phyloP scores from a whole-genome alignment of 768 basidiomycete genomes.

The Xerocomus brunneocitrinus region DNA sequence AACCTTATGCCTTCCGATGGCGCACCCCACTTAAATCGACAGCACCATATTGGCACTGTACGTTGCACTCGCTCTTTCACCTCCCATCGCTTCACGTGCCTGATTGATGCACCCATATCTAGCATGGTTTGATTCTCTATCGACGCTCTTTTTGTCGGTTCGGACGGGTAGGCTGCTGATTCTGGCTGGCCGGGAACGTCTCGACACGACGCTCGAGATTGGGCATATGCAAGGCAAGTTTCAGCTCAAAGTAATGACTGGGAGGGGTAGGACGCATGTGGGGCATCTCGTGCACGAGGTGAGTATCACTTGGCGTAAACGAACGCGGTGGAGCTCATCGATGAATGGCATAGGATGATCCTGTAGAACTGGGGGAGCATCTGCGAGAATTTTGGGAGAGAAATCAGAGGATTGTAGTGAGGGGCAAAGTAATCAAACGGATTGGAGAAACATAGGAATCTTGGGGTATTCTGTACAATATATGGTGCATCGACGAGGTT shows the following conservation, averaged over 20 bases:
- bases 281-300: slow-evolving; percentile 97
- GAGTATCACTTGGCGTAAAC: slow-evolving; percentile 13
- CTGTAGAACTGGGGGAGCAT: slow-evolving; percentile 70
- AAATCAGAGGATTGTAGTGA: slow-evolving; percentile 71
- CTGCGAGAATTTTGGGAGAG: slow-evolving; percentile 88
- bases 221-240: slow-evolving; percentile 98
- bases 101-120: background rate
- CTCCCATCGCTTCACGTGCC: background rate
- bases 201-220: slow-evolving; percentile 93
- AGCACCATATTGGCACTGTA: slow-evolving; percentile 87
- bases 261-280: slow-evolving; percentile 47
- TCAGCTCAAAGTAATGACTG: slow-evolving; percentile 74
- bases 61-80: slow-evolving; percentile 17
- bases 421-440: slow-evolving; percentile 44
- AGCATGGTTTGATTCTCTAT: slow-evolving; percentile 93
- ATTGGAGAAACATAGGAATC: slow-evolving; percentile 43
- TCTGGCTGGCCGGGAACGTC: slow-evolving; percentile 87
- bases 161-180: slow-evolving; percentile 83
- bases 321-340: background rate
- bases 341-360: slow-evolving; percentile 64
- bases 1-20: slow-evolving; percentile 54
- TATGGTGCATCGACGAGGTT: too few relatives aligned
- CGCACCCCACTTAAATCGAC: slow-evolving; percentile 79
- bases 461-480: background rate
- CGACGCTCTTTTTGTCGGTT: slow-evolving; percentile 68